A percentile compares a stretch with the other conserved stretches of the same genome.
Conservation (phyloP, 495 filamentous ascomycete genomes). For the Schizothecium vesticola region DNA sequence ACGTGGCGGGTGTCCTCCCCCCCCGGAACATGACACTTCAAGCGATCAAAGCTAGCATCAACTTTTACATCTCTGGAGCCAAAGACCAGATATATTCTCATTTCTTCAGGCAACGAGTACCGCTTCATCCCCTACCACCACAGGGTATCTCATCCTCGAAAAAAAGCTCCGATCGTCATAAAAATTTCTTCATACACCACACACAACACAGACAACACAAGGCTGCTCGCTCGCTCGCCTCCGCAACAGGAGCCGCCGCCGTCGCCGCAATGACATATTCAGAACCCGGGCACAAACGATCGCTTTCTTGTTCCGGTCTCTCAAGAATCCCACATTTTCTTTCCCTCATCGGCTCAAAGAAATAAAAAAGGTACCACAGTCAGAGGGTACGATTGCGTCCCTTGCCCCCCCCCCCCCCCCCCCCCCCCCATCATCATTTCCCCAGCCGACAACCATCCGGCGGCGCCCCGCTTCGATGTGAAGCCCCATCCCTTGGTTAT, state of each 20-base stretch:
- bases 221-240: no score
- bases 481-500: background rate
- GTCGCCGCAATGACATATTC: background rate
- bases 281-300: background rate
- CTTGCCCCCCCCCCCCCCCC: background rate
- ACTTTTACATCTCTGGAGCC: background rate
- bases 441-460: background rate
- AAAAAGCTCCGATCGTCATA: background rate
- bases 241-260: background rate
- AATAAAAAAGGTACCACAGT: background rate
- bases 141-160: background rate
- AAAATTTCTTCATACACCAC: background rate
- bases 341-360: background rate
- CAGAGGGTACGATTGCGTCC: background rate
- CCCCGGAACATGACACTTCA: background rate
- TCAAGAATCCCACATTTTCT: background rate
- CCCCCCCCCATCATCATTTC: background rate
- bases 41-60: background rate
- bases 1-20: no score
- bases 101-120: background rate
- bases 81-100: background rate
- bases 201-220: background rate
- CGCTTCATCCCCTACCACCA: background rate
- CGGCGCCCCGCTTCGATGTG: background rate
- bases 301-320: background rate